Evolutionary conservation across 768 basidiomycete genomes (phyloP).

Genomic region (Amanita rimosa): DNA sequence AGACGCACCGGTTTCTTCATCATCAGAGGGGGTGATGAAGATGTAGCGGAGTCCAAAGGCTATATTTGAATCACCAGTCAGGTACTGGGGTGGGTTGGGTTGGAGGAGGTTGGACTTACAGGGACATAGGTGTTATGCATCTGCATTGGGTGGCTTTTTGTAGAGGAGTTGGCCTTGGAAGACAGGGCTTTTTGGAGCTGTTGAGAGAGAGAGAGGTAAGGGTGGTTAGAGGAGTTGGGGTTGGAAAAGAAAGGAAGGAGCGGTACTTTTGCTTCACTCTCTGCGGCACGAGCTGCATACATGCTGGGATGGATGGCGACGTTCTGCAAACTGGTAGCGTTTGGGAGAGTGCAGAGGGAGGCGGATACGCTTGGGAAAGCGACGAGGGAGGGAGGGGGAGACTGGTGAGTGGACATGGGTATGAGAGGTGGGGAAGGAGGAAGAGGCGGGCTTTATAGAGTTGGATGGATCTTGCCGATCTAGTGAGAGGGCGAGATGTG

Average conservation of each 20-base stretch:
- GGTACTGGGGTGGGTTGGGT: not conserved
- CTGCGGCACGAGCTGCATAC: conserved; percentile 55
- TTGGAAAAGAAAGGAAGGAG: not conserved
- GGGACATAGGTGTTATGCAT: conserved; percentile 22
- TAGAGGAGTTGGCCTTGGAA: conserved; percentile 34
- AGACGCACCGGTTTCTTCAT: conserved; percentile 42
- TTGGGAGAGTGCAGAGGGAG: conserved; percentile 55
- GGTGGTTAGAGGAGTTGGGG: conserved; percentile 4
- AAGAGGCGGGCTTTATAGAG: conserved; percentile 4
- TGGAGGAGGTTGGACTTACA: conserved; percentile 18
- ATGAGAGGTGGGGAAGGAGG: conserved; percentile 9
- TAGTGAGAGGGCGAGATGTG: too few relatives aligned
- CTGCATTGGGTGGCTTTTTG: conserved; percentile 18
- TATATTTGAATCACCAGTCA: not conserved
- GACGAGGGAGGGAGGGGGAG: conserved; percentile 43
- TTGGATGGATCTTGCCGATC: not conserved
- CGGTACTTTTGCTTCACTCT: conserved; percentile 68
- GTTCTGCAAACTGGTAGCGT: conserved; percentile 58
- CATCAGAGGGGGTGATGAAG: conserved; percentile 36
- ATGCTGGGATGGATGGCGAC: conserved; percentile 59
- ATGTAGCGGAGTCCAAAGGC: conserved; percentile 4
- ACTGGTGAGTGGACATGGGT: conserved; percentile 6
- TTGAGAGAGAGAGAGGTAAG: conserved; percentile 2
- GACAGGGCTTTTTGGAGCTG: conserved; percentile 55
- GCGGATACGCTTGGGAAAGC: conserved; percentile 65